Conservation (phyloP, 1,284 basidiomycete species). For the Neonothopanus nambi region DNA sequence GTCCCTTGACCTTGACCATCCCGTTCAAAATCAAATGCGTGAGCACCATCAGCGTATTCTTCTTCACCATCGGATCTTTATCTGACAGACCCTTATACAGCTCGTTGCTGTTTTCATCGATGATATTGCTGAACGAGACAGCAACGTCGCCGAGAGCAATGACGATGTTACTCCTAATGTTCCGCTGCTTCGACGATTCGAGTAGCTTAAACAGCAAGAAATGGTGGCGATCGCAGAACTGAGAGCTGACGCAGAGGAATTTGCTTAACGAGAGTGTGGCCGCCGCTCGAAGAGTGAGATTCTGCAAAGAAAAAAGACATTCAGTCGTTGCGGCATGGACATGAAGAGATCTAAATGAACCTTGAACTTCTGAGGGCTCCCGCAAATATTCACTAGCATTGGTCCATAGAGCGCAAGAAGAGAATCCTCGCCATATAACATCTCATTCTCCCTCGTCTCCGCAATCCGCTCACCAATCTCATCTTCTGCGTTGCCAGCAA, state of each 20-base stretch:
- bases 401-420: conserved; percentile 87
- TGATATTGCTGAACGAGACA: conserved; percentile 93
- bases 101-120: conserved; percentile 96
- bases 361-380: conserved; percentile 85
- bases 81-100: conserved; percentile 94
- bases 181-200: conserved; percentile 86
- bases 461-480: conserved; percentile 94
- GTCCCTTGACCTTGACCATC: conserved; percentile 99
- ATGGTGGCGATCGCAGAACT: conserved; percentile 92
- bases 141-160: conserved; percentile 98
- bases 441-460: conserved; percentile 82
- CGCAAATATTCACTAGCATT: conserved; percentile 88
- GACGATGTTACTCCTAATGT: conserved; percentile 93
- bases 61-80: conserved; percentile 88
- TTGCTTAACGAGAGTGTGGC: conserved; percentile 92
- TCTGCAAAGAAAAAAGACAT: conserved; percentile 47
- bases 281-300: conserved; percentile 82
- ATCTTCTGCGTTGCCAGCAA: conserved; percentile 97
- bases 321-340: background rate
- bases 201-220: conserved; percentile 91
- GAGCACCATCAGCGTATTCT: conserved; percentile 98
- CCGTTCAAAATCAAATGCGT: conserved; percentile 97
- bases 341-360: conserved; percentile 37
- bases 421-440: conserved; percentile 85
- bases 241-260: conserved; percentile 93